A percentile compares a stretch with the other conserved stretches of the same genome.
Evolutionary conservation across 768 basidiomycete genomes (phyloP).

Genomic region (Mycena capillaripes): DNA sequence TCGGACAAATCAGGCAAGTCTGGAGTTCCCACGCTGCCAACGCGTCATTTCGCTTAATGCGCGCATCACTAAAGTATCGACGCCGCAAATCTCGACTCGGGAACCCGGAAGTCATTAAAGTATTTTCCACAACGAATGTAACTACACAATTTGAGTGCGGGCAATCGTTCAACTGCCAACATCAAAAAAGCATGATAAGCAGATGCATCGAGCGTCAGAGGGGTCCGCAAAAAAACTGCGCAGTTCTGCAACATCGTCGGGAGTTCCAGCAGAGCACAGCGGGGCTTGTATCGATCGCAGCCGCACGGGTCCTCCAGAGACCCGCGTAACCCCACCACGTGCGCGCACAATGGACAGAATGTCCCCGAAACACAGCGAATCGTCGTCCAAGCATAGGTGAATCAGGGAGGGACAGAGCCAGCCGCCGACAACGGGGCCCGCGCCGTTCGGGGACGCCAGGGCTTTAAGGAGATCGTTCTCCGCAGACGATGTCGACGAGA

Average conservation of each 20-base stretch:
- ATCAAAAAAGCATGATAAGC: conserved; percentile 29
- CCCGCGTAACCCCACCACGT: conserved; percentile 23
- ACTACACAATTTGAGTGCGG: too few species aligned
- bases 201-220: conserved; percentile 23
- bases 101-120: too few species aligned
- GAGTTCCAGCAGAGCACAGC: conserved; percentile 41
- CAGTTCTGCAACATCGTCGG: conserved; percentile 35
- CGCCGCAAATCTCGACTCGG: too few species aligned
- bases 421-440: conserved; percentile 25
- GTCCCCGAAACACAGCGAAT: conserved; percentile 32
- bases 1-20: too few species aligned
- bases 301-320: conserved; percentile 17
- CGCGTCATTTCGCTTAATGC: too few species aligned
- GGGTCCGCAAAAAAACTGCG: conserved; percentile 24
- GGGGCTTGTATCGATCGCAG: conserved; percentile 41
- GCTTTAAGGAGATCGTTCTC: conserved; percentile 40
- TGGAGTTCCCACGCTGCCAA: too few species aligned
- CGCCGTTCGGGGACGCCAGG: conserved; percentile 39
- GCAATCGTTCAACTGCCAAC: too few species aligned
- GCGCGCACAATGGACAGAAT: conserved; percentile 41
- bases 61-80: too few species aligned
- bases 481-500: neutral
- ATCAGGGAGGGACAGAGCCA: conserved; percentile 48
- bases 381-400: conserved; percentile 39
- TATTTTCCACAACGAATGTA: too few species aligned